A percentile compares a stretch with the other conserved stretches of the same genome.
These are phyloP conservation scores for Raphanus hybrid DNA, from an alignment of 441 rosid species.

Conservation along the genomic window DNA sequence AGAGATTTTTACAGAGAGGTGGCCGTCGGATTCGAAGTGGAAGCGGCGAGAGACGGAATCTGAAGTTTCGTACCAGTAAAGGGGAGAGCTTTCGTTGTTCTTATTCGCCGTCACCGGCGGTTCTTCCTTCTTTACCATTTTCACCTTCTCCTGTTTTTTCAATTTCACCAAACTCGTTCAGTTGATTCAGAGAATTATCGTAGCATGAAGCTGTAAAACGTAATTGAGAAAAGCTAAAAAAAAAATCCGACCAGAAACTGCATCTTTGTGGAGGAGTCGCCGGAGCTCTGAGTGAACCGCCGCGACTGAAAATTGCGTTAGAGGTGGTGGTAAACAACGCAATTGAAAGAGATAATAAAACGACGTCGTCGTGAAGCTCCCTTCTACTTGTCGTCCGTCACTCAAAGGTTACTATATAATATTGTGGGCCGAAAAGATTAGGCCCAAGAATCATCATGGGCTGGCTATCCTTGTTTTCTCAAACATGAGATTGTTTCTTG, in stretches of 20 bases:
- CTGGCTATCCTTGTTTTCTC: not conserved
- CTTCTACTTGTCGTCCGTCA: not conserved
- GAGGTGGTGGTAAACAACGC: not conserved
- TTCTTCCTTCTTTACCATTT: slow-evolving; percentile 56
- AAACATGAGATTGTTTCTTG: not conserved
- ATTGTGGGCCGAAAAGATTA: not conserved
- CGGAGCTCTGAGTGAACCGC: slow-evolving; percentile 32
- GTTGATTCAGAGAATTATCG: not conserved
- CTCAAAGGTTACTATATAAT: not conserved
- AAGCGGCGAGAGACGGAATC: slow-evolving; percentile 70
- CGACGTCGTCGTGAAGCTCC: not conserved
- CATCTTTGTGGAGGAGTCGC: slow-evolving; percentile 16
- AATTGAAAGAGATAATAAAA: not conserved
- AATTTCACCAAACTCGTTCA: not conserved
- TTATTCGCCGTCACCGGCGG: slow-evolving; percentile 48
- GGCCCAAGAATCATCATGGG: not conserved
- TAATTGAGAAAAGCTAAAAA: not conserved
- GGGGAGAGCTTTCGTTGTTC: slow-evolving; percentile 42
- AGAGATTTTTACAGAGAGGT: slow-evolving; percentile 61
- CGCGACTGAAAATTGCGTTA: not conserved
- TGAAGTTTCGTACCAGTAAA: slow-evolving; percentile 76
- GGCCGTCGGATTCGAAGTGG: slow-evolving; percentile 73
- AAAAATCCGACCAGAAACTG: slow-evolving; percentile 22
- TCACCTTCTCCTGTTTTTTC: slow-evolving; percentile 55
- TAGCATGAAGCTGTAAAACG: not conserved